These are phyloP conservation scores for Lolium rigidum DNA, from an alignment of 176 grass and related monocot species.

Conservation along the genomic window DNA sequence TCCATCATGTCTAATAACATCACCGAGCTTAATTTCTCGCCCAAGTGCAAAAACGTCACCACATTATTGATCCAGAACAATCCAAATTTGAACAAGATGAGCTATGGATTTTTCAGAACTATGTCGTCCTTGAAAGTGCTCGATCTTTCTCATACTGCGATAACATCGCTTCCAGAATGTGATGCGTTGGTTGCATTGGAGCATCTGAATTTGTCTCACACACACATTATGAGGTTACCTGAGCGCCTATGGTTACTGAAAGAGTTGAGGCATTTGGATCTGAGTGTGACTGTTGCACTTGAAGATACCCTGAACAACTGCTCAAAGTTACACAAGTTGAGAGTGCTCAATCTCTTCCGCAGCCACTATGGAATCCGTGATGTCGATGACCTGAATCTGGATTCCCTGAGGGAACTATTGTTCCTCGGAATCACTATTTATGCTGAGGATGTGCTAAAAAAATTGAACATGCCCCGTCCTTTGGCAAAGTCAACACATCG, in stretches of 20 bases:
- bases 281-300: slow-evolving; percentile 64
- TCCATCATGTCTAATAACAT: slow-evolving; percentile 88
- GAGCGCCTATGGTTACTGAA: slow-evolving; percentile 57
- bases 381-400: slow-evolving; percentile 67
- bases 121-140: slow-evolving; percentile 73
- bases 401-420: slow-evolving; percentile 38
- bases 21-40: slow-evolving; percentile 49
- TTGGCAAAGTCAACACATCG: slow-evolving; percentile 68
- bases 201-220: slow-evolving; percentile 73
- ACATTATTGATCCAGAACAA: slow-evolving; percentile 82
- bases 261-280: slow-evolving; percentile 73
- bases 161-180: slow-evolving; percentile 61
- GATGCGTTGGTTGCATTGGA: slow-evolving; percentile 48
- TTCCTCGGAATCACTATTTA: slow-evolving; percentile 82
- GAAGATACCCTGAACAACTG: slow-evolving; percentile 67
- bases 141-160: slow-evolving; percentile 78
- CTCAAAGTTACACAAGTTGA: slow-evolving; percentile 66
- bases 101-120: slow-evolving; percentile 54
- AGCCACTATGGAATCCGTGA: slow-evolving; percentile 70
- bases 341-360: slow-evolving; percentile 70
- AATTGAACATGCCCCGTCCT: slow-evolving; percentile 63
- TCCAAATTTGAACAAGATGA: slow-evolving; percentile 56
- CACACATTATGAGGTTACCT: slow-evolving; percentile 59
- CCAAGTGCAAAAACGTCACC: slow-evolving; percentile 52
- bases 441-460: slow-evolving; percentile 63